These are phyloP conservation scores for Corylus heterophylla DNA, from an alignment of 306 rosid species.

Conservation along the genomic window DNA sequence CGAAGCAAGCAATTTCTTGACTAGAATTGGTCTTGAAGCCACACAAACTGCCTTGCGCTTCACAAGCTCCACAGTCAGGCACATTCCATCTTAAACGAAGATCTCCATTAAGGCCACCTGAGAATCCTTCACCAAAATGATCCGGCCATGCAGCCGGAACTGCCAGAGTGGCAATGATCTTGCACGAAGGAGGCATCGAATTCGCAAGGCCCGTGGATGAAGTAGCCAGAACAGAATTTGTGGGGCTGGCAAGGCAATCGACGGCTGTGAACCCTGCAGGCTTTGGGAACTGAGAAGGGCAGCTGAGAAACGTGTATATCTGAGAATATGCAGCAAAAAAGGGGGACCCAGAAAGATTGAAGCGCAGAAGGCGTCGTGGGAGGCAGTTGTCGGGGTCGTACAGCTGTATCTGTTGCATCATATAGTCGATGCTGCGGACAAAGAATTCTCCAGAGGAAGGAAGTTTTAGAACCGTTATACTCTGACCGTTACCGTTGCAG, in stretches of 20 bases:
- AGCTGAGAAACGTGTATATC: slow-evolving; percentile 59
- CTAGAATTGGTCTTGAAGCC: slow-evolving; percentile 44
- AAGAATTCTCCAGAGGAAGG: slow-evolving; percentile 48
- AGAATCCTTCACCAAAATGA: slow-evolving; percentile 18
- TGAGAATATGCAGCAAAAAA: slow-evolving; percentile 28
- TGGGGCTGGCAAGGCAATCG: slow-evolving; percentile 63
- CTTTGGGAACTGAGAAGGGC: slow-evolving; percentile 41
- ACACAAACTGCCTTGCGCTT: slow-evolving; percentile 45
- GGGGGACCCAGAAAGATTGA: slow-evolving; percentile 60
- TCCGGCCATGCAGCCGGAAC: slow-evolving; percentile 44
- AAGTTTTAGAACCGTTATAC: slow-evolving; percentile 39
- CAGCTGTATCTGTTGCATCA: slow-evolving; percentile 46
- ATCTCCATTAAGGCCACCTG: slow-evolving; percentile 37
- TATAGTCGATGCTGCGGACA: slow-evolving; percentile 51
- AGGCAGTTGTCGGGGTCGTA: slow-evolving; percentile 63
- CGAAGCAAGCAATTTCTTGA: slow-evolving; percentile 42
- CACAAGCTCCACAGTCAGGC: slow-evolving; percentile 61
- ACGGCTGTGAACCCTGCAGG: slow-evolving; percentile 40
- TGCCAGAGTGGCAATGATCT: slow-evolving; percentile 29
- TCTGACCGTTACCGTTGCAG: slow-evolving; percentile 39
- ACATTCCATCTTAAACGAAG: slow-evolving; percentile 50
- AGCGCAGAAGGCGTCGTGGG: slow-evolving; percentile 48
- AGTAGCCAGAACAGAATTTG: slow-evolving; percentile 54
- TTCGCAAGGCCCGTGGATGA: slow-evolving; percentile 39
- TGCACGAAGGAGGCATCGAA: slow-evolving; percentile 44